A percentile compares a stretch with the other conserved stretches of the same genome.
Evolutionary conservation across 495 filamentous ascomycete genomes (phyloP).

Genomic region (Penicillium dipodomyicola): DNA sequence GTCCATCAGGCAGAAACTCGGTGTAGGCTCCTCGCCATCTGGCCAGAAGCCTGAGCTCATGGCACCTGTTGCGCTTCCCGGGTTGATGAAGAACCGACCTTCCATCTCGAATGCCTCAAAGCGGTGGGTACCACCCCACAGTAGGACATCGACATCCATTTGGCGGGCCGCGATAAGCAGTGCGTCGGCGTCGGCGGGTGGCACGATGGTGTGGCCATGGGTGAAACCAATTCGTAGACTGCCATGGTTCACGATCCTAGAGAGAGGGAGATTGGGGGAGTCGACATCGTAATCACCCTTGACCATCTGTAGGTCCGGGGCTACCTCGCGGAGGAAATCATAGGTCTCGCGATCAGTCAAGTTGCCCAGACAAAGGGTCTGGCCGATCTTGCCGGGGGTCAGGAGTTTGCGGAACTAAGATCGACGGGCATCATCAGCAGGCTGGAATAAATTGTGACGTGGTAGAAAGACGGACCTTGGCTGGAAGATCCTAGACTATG

Average conservation of each 20-base stretch:
- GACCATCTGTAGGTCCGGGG: slow-evolving; percentile 93
- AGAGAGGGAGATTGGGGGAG: slow-evolving; percentile 82
- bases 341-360: slow-evolving; percentile 92
- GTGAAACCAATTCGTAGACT: slow-evolving; percentile 92
- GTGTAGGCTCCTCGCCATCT: slow-evolving; percentile 77
- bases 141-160: slow-evolving; percentile 93
- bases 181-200: slow-evolving; percentile 84
- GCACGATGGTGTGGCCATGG: slow-evolving; percentile 93
- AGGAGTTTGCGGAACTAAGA: slow-evolving; percentile 95
- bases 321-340: slow-evolving; percentile 87
- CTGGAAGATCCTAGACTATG: slow-evolving; percentile 71
- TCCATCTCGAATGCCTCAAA: slow-evolving; percentile 99
- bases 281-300: slow-evolving; percentile 93
- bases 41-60: slow-evolving; percentile 69
- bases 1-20: slow-evolving; percentile 99
- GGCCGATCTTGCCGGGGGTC: slow-evolving; percentile 94
- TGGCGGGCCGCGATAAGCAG: slow-evolving; percentile 90
- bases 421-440: not conserved
- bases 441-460: not conserved
- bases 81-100: slow-evolving; percentile 98
- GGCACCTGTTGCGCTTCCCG: slow-evolving; percentile 89
- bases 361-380: slow-evolving; percentile 96
- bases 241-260: slow-evolving; percentile 92
- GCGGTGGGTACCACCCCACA: slow-evolving; percentile 95
- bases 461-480: slow-evolving; percentile 62